These are phyloP conservation scores for Apiotrichum gracile DNA, from an alignment of 1,284 basidiomycete genomes.

Conservation along the genomic window DNA sequence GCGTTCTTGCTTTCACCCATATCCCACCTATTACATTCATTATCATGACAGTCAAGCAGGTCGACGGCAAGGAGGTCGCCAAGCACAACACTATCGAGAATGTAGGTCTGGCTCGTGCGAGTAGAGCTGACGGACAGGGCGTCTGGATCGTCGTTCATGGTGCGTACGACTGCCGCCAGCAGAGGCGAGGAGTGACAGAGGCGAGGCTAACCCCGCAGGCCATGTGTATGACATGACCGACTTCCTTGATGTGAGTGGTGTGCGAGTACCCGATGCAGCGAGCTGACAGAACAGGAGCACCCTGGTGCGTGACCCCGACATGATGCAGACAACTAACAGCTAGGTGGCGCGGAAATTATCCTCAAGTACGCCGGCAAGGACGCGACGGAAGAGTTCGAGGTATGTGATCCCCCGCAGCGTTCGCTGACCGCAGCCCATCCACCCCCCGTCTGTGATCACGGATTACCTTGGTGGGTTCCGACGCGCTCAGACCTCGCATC, in stretches of 20 bases:
- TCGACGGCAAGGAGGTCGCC: conserved; percentile 43
- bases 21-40: neutral
- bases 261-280: neutral
- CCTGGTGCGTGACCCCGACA: conserved; percentile 51
- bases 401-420: conserved; percentile 5
- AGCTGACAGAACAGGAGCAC: conserved; percentile 51
- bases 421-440: conserved; percentile 55
- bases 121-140: conserved; percentile 49
- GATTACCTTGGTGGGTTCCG: conserved; percentile 60
- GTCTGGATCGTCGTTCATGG: conserved; percentile 89
- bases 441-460: conserved; percentile 79
- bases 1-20: neutral
- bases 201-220: no score
- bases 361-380: conserved; percentile 70
- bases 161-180: conserved; percentile 33
- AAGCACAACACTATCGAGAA: conserved; percentile 44
- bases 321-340: neutral
- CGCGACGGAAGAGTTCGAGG: conserved; percentile 71
- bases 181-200: neutral
- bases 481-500: neutral
- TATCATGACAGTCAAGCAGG: conserved; percentile 19
- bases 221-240: conserved; percentile 72
- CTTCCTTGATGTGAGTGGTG: conserved; percentile 57
- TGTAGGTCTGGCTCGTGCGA: conserved; percentile 15
- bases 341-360: conserved; percentile 60